phyloP scores from a whole-genome alignment of 306 rosid genomes.

The Prosopis cineraria region DNA sequence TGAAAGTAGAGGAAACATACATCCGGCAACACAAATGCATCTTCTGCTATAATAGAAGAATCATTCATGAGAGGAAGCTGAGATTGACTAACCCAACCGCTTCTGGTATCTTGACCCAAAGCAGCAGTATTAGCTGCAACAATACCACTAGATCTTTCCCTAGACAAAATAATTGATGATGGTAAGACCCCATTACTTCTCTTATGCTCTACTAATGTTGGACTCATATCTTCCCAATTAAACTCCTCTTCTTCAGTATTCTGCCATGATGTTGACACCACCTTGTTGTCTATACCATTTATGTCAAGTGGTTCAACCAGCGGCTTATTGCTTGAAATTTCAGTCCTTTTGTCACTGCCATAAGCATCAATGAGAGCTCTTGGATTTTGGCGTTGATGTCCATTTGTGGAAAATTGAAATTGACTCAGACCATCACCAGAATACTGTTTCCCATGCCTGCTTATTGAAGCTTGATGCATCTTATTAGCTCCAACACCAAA shows the following conservation, averaged over 20 bases:
- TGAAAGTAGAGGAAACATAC: constrained; percentile 61
- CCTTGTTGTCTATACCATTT: constrained; percentile 63
- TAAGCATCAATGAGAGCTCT: constrained; percentile 95
- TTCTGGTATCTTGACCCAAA: constrained; percentile 52
- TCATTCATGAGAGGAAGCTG: constrained; percentile 56
- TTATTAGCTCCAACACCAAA: constrained; percentile 55
- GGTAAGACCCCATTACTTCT: constrained; percentile 58
- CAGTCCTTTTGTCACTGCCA: constrained; percentile 80
- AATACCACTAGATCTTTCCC: constrained; percentile 48
- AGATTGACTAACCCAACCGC: constrained; percentile 59
- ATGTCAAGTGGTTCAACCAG: constrained; percentile 53
- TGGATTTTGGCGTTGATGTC: constrained; percentile 68
- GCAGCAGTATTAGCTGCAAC: constrained; percentile 32
- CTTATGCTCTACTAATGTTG: constrained; percentile 63
- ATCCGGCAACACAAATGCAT: constrained; percentile 40
- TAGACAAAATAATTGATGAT: constrained; percentile 44
- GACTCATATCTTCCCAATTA: constrained; percentile 92
- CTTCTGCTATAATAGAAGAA: constrained; percentile 51
- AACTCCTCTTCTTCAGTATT: constrained; percentile 96
- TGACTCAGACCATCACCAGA: constrained; percentile 56
- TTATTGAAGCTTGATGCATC: constrained; percentile 42
- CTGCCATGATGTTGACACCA: constrained; percentile 75
- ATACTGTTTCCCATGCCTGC: constrained; percentile 59
- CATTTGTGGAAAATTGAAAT: constrained; percentile 60
- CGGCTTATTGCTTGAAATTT: constrained; percentile 55